phyloP scores from a whole-genome alignment of 2,329 filamentous ascomycete species.

The Fusarium anthophilum region DNA sequence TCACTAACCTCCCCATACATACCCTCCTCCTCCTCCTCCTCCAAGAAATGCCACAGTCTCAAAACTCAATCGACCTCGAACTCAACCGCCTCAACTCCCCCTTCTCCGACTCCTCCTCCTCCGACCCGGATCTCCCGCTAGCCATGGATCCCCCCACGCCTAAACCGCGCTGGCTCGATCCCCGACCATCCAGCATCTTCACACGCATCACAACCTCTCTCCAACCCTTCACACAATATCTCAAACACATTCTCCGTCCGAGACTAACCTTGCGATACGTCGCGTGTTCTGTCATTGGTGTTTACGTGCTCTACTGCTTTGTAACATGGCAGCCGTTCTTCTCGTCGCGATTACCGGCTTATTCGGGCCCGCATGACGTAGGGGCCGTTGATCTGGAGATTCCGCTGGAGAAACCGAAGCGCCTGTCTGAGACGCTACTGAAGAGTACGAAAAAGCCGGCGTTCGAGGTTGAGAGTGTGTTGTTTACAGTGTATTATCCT shows the following conservation, averaged over 20 bases:
- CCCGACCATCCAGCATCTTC: slow-evolving; percentile 17
- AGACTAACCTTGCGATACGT: slow-evolving; percentile 49
- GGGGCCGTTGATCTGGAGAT: slow-evolving; percentile 60
- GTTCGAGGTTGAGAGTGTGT: slow-evolving; percentile 57
- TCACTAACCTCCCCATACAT: not conserved
- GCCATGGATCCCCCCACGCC: slow-evolving; percentile 24
- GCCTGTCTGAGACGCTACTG: slow-evolving; percentile 47
- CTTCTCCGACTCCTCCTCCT: slow-evolving; percentile 8
- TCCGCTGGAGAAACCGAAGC: slow-evolving; percentile 47
- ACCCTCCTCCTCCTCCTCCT: not conserved
- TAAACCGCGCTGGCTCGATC: slow-evolving; percentile 39
- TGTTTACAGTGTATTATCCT: slow-evolving; percentile 62
- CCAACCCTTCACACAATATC: slow-evolving; percentile 5
- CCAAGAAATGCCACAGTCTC: slow-evolving; percentile 16
- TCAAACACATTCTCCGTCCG: slow-evolving; percentile 41
- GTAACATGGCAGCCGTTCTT: slow-evolving; percentile 54
- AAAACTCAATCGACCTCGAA: slow-evolving; percentile 15
- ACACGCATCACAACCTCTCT: slow-evolving; percentile 21
- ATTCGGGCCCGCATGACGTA: slow-evolving; percentile 56
- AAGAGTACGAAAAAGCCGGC: slow-evolving; percentile 49
- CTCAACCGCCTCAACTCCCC: slow-evolving; percentile 18
- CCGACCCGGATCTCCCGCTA: slow-evolving; percentile 33
- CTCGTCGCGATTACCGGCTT: slow-evolving; percentile 54
- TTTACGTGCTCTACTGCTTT: slow-evolving; percentile 54
- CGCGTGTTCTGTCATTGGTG: slow-evolving; percentile 37